These are phyloP conservation scores for Musa balbisiana DNA, from an alignment of 202 grass and related monocot species.

Conservation along the genomic window DNA sequence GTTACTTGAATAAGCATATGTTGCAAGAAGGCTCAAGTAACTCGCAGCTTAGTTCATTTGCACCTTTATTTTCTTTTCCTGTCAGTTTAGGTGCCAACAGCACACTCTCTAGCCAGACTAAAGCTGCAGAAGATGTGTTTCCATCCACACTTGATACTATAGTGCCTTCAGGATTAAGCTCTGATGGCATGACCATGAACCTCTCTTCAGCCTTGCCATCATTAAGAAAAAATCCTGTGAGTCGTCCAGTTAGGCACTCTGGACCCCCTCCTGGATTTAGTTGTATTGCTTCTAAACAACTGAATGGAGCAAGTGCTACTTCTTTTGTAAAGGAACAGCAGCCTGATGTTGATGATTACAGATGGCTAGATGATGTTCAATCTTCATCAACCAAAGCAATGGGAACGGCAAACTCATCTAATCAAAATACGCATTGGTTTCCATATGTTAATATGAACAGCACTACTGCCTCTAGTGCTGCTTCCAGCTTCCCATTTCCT, in stretches of 20 bases:
- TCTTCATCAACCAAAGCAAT: slow-evolving; percentile 24
- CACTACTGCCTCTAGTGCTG: slow-evolving; percentile 27
- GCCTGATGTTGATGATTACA: slow-evolving; percentile 43
- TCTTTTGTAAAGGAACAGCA: slow-evolving; percentile 32
- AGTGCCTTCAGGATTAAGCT: slow-evolving; percentile 25
- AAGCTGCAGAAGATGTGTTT: slow-evolving; percentile 25
- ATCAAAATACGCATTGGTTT: slow-evolving; percentile 18
- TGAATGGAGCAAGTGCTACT: slow-evolving; percentile 30
- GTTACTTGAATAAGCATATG: slow-evolving; percentile 35
- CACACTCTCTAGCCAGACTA: slow-evolving; percentile 25
- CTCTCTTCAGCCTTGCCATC: slow-evolving; percentile 29
- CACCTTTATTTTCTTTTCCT: slow-evolving; percentile 33
- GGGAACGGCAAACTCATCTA: not conserved
- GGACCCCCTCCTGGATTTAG: slow-evolving; percentile 64
- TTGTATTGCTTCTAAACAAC: slow-evolving; percentile 38
- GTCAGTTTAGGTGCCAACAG: slow-evolving; percentile 16
- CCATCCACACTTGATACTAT: slow-evolving; percentile 37
- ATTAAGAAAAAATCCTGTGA: slow-evolving; percentile 57
- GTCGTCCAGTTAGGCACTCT: slow-evolving; percentile 48
- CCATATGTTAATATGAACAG: slow-evolving; percentile 27
- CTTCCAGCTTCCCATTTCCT: slow-evolving; percentile 42
- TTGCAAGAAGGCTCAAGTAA: slow-evolving; percentile 30
- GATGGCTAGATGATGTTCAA: slow-evolving; percentile 50
- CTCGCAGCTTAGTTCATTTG: slow-evolving; percentile 27
- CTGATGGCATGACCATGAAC: slow-evolving; percentile 32